phyloP scores from a whole-genome alignment of 768 basidiomycete species.

The Tylopilus balloui region DNA sequence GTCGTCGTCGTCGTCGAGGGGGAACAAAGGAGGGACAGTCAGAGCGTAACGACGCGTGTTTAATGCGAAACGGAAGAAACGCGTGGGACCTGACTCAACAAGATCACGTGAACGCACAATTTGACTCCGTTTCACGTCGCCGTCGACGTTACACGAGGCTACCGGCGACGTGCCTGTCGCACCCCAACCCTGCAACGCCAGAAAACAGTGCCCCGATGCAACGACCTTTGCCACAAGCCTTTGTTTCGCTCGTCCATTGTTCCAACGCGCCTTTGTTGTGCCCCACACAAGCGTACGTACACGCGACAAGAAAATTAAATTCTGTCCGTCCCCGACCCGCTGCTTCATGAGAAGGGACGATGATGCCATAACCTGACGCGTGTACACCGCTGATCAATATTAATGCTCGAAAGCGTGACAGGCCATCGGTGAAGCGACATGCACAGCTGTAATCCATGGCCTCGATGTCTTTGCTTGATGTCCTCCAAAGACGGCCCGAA shows the following conservation, averaged over 20 bases:
- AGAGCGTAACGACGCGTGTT: slow-evolving; percentile 22
- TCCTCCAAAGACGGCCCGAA: too few relatives aligned
- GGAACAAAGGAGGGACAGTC: slow-evolving; percentile 17
- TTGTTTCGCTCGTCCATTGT: slow-evolving; percentile 24
- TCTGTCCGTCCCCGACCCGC: too few relatives aligned
- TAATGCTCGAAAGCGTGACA: too few relatives aligned
- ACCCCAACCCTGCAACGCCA: too few relatives aligned
- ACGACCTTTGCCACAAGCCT: background rate
- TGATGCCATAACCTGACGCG: slow-evolving; percentile 8
- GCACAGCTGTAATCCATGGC: too few relatives aligned
- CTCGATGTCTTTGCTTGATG: too few relatives aligned
- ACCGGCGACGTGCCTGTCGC: slow-evolving; percentile 11
- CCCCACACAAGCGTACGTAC: background rate
- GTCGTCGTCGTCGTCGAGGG: slow-evolving; percentile 17
- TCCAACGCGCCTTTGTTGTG: slow-evolving; percentile 14
- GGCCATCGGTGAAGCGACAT: too few relatives aligned
- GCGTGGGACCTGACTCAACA: slow-evolving; percentile 35
- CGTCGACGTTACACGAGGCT: slow-evolving; percentile 35
- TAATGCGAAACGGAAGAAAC: slow-evolving; percentile 21
- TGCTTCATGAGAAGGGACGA: background rate
- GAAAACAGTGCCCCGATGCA: slow-evolving; percentile 1
- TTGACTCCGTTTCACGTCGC: slow-evolving; percentile 23
- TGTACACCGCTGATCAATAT: too few relatives aligned
- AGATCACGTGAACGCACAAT: slow-evolving; percentile 30
- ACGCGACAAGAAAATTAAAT: too few relatives aligned